Percentiles rank a stretch among this genome's conserved stretches.
These are phyloP conservation scores for Talaromyces marneffei DNA, from an alignment of 2,329 filamentous ascomycete genomes.

Conservation along the genomic window DNA sequence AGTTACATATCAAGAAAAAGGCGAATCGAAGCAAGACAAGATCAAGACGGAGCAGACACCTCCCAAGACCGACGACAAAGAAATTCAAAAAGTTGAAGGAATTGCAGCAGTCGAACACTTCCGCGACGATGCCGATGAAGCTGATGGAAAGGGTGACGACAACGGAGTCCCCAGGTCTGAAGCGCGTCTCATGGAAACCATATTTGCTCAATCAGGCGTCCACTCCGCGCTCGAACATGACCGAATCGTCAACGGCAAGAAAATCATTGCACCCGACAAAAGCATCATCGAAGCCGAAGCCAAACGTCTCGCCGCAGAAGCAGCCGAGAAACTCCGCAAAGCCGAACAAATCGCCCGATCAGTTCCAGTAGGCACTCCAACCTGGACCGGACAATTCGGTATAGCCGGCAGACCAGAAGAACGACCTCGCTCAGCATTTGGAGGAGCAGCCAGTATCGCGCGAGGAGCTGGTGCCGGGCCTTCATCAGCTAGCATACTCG, in stretches of 20 bases:
- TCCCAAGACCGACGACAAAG: constrained; percentile 32
- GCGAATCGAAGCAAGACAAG: constrained; percentile 17
- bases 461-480: constrained; percentile 33
- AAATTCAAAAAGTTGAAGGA: constrained; percentile 52
- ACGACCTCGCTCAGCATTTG: constrained; percentile 40
- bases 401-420: constrained; percentile 59
- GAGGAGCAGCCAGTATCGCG: constrained; percentile 29
- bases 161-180: constrained; percentile 45
- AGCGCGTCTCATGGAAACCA: constrained; percentile 76
- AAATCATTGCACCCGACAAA: constrained; percentile 66
- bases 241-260: constrained; percentile 73
- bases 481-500: constrained; percentile 36
- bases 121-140: constrained; percentile 43
- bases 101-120: constrained; percentile 62
- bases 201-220: constrained; percentile 79
- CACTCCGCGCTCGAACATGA: constrained; percentile 94
- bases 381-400: constrained; percentile 86
- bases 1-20: constrained; percentile 54
- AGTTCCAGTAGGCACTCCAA: constrained; percentile 76
- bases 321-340: constrained; percentile 67
- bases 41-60: neutral
- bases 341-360: constrained; percentile 66
- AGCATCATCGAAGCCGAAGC: constrained; percentile 77
- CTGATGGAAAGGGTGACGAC: neutral
- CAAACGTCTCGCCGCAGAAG: constrained; percentile 68